phyloP scores from a whole-genome alignment of 345 rosid genomes.

The Populus nigra region DNA sequence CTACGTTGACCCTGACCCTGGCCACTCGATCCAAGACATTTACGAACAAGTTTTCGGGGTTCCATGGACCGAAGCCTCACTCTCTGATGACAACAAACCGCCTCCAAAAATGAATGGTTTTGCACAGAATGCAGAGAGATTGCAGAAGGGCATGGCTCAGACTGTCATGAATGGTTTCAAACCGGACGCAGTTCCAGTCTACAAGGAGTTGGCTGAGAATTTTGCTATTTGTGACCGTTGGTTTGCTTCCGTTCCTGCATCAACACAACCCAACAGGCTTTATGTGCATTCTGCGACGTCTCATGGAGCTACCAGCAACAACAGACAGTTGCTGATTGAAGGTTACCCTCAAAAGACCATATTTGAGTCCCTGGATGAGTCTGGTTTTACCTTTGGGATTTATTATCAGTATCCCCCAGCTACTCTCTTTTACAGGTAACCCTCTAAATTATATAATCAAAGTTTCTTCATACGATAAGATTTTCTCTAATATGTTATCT shows the following conservation, averaged over 20 bases:
- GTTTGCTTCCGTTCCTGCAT: conserved; percentile 61
- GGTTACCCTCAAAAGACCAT: conserved; percentile 68
- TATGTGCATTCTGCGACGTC: conserved; percentile 62
- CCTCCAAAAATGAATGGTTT: conserved; percentile 58
- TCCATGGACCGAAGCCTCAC: conserved; percentile 45
- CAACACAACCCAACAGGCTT: conserved; percentile 60
- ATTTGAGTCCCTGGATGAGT: conserved; percentile 59
- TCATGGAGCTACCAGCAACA: conserved; percentile 56
- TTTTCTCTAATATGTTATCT: neutral
- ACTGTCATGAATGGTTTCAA: conserved; percentile 53
- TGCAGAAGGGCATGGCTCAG: conserved; percentile 45
- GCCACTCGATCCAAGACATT: conserved; percentile 77
- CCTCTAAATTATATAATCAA: neutral
- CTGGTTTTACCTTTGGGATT: conserved; percentile 52
- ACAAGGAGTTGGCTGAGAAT: conserved; percentile 32
- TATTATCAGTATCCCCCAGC: conserved; percentile 50
- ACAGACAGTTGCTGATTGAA: conserved; percentile 32
- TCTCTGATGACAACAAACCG: neutral
- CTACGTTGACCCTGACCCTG: conserved; percentile 79
- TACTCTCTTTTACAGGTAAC: conserved; percentile 56
- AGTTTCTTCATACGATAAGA: neutral
- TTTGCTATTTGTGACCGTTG: conserved; percentile 50
- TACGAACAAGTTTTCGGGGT: conserved; percentile 86
- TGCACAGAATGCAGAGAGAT: conserved; percentile 56
- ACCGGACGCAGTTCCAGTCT: conserved; percentile 42